Percentiles rank a stretch among this genome's conserved stretches.
Evolutionary conservation across 1,139 yeast species (phyloP).

Genomic region (Suhomyces coccinellae): DNA sequence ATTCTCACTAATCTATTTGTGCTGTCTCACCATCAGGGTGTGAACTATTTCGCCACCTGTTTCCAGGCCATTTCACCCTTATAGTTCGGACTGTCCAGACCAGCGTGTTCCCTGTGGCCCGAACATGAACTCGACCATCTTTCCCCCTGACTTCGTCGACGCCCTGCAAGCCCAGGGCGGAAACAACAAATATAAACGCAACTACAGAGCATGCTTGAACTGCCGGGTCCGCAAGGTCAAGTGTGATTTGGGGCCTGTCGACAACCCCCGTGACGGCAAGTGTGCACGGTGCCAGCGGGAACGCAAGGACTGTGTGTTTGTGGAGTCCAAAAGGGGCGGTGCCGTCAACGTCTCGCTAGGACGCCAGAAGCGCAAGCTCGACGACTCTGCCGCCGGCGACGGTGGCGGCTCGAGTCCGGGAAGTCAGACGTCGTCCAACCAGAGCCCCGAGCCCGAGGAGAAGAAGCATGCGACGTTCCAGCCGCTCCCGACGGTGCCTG

Average conservation of each 20-base stretch:
- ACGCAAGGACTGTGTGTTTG: constrained; percentile 76
- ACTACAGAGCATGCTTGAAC: constrained; percentile 80
- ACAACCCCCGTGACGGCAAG: constrained; percentile 74
- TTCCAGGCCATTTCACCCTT: too few relatives aligned
- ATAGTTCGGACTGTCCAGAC: too few relatives aligned
- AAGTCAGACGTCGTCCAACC: constrained; percentile 4
- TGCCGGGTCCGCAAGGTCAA: constrained; percentile 81
- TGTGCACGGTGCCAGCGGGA: constrained; percentile 85
- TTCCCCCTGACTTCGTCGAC: neutral
- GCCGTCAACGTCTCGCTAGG: constrained; percentile 48
- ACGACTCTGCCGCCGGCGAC: constrained; percentile 5
- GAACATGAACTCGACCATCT: neutral
- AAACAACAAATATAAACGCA: constrained; percentile 34
- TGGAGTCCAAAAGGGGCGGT: constrained; percentile 63
- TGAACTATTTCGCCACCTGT: too few relatives aligned
- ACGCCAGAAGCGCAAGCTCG: constrained; percentile 26
- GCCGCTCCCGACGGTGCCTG: too few relatives aligned
- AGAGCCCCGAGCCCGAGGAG: constrained; percentile 8
- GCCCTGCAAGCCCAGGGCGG: neutral
- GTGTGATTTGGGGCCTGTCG: constrained; percentile 80
- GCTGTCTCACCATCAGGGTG: too few relatives aligned
- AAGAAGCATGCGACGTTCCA: neutral
- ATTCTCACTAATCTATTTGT: too few relatives aligned
- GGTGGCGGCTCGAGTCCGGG: constrained; percentile 9
- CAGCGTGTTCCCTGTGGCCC: too few relatives aligned